Conservation (phyloP, 495 filamentous ascomycete genomes). For the Penicillium lividum region DNA sequence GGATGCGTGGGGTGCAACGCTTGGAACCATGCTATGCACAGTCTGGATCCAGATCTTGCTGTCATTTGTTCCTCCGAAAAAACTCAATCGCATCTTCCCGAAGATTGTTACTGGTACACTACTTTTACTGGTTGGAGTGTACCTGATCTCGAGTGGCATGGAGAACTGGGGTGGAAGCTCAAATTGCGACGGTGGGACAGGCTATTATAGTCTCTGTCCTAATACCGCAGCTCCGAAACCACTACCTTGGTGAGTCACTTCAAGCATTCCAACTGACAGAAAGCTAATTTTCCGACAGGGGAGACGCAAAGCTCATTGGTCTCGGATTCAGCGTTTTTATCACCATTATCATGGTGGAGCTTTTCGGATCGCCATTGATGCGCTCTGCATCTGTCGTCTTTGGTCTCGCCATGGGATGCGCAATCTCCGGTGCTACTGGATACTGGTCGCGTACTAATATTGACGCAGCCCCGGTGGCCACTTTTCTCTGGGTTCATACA, state of each 20-base stretch:
- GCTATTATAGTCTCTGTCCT: conserved; percentile 63
- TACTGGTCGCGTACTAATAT: conserved; percentile 73
- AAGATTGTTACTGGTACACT: conserved; percentile 80
- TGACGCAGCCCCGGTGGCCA: conserved; percentile 62
- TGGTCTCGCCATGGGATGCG: conserved; percentile 76
- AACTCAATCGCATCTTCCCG: conserved; percentile 74
- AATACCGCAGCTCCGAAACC: conserved; percentile 67
- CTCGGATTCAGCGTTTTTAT: conserved; percentile 84
- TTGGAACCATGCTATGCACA: conserved; percentile 68
- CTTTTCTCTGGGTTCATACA: conserved; percentile 86
- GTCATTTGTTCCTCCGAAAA: conserved; percentile 48
- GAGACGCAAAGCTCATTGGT: conserved; percentile 72
- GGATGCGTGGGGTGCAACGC: conserved; percentile 76
- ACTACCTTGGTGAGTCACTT: conserved; percentile 54
- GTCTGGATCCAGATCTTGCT: conserved; percentile 40
- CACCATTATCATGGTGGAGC: conserved; percentile 75
- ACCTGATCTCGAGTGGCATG: conserved; percentile 73
- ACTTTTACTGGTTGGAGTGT: conserved; percentile 69
- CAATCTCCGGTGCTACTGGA: conserved; percentile 74
- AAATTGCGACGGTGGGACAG: conserved; percentile 56
- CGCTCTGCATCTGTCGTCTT: conserved; percentile 70
- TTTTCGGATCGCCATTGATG: conserved; percentile 73
- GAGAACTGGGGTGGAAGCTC: conserved; percentile 77
- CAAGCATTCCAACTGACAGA: background rate
- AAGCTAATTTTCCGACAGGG: conserved; percentile 45